Evolutionary conservation across 2,329 filamentous ascomycete species (phyloP).

Genomic region (Pseudopyricularia javanii): DNA sequence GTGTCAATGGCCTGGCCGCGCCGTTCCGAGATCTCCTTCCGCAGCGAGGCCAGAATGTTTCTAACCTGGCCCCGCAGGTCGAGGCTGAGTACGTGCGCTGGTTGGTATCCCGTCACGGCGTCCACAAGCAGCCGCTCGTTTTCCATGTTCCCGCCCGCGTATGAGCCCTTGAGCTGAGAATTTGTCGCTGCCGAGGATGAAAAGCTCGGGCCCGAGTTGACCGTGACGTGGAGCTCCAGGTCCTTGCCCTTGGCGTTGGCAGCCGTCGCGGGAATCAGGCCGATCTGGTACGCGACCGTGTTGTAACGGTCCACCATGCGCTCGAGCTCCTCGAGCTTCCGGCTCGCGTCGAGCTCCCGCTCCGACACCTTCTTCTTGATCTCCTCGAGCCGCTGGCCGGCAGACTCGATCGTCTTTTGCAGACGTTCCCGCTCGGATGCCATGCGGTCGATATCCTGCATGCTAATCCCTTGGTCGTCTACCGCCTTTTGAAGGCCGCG

Average conservation of each 20-base stretch:
- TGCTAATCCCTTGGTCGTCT: conserved; percentile 87
- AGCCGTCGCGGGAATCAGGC: conserved; percentile 73
- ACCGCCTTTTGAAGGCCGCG: conserved; percentile 70
- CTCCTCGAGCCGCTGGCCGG: conserved; percentile 67
- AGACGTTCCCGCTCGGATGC: conserved; percentile 86
- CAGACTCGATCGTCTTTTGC: conserved; percentile 75
- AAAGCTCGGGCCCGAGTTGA: conserved; percentile 70
- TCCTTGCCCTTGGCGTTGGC: conserved; percentile 74
- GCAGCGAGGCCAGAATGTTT: conserved; percentile 61
- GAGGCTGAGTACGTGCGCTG: conserved; percentile 75
- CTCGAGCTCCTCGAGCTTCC: conserved; percentile 85
- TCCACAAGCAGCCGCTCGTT: conserved; percentile 74
- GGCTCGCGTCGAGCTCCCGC: conserved; percentile 77
- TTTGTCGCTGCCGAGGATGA: conserved; percentile 34
- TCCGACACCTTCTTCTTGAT: conserved; percentile 71
- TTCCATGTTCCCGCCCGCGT: conserved; percentile 23
- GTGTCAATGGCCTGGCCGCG: conserved; percentile 71
- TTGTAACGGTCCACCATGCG: conserved; percentile 85
- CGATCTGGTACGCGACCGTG: conserved; percentile 84
- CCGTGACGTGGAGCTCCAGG: conserved; percentile 74
- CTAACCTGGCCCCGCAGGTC: conserved; percentile 79
- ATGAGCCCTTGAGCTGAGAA: conserved; percentile 30
- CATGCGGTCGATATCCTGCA: conserved; percentile 99
- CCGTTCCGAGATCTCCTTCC: conserved; percentile 87
- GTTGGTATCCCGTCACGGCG: conserved; percentile 74